Conservation (phyloP, 345 rosid species). For the Alliaria petiolata region DNA sequence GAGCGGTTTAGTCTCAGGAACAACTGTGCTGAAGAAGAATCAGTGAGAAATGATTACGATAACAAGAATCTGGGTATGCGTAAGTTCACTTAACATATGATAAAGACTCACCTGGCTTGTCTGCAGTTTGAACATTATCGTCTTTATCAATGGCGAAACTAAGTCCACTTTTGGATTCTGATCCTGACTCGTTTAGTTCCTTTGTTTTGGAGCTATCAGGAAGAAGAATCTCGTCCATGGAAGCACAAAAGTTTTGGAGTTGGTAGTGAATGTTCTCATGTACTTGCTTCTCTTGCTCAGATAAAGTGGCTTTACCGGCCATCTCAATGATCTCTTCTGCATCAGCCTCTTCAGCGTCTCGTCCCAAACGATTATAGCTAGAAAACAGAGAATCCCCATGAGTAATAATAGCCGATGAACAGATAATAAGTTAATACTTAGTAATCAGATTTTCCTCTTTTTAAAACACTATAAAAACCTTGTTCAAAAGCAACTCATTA, state of each 20-base stretch:
- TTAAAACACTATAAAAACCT: neutral
- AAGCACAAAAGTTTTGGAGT: conserved; percentile 44
- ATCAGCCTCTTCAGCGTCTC: conserved; percentile 72
- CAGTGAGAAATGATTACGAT: conserved; percentile 33
- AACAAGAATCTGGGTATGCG: neutral
- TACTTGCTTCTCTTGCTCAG: conserved; percentile 79
- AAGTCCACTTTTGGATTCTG: neutral
- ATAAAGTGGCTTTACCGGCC: conserved; percentile 63
- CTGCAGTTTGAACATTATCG: conserved; percentile 20
- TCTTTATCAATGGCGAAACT: neutral
- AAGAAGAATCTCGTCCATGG: conserved; percentile 69
- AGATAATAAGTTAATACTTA: neutral
- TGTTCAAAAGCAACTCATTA: neutral
- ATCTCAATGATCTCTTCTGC: conserved; percentile 82
- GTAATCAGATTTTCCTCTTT: neutral
- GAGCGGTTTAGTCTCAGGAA: conserved; percentile 61
- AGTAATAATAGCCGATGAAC: neutral
- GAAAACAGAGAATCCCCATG: neutral
- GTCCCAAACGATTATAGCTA: conserved; percentile 79
- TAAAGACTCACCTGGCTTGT: conserved; percentile 45
- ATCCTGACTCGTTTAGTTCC: conserved; percentile 19
- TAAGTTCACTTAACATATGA: neutral
- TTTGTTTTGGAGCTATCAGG: conserved; percentile 22
- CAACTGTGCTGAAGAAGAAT: conserved; percentile 66
- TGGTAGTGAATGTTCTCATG: conserved; percentile 77